phyloP scores from a whole-genome alignment of 1,284 basidiomycete genomes.

The Trametes hirsuta region DNA sequence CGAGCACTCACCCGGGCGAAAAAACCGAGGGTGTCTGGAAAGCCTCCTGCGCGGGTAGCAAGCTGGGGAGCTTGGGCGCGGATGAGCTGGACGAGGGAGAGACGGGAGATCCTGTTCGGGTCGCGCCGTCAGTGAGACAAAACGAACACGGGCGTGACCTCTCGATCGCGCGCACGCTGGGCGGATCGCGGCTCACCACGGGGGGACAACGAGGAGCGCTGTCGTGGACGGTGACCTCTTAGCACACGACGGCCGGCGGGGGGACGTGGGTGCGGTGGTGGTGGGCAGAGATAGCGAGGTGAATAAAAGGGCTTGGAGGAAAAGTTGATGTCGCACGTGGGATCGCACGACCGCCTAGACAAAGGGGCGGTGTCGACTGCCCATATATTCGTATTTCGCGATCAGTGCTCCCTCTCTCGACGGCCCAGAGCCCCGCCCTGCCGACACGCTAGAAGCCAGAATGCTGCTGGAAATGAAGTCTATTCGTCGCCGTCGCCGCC shows the following conservation, averaged over 20 bases:
- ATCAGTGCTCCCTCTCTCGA: background rate
- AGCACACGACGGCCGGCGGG: constrained; percentile 16
- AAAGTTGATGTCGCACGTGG: constrained; percentile 23
- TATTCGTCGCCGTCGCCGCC: background rate
- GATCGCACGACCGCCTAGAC: constrained; percentile 3
- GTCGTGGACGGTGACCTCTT: constrained; percentile 22
- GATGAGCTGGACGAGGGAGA: constrained; percentile 1
- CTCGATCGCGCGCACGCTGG: background rate
- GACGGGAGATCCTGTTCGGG: constrained; percentile 18
- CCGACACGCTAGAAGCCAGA: constrained; percentile 12
- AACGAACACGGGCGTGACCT: background rate
- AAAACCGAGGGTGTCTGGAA: constrained; percentile 9
- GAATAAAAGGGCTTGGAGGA: constrained; percentile 11
- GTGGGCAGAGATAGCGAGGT: constrained; percentile 12
- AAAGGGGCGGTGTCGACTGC: constrained; percentile 4
- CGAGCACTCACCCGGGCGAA: constrained; percentile 8
- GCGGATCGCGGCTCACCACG: constrained; percentile 7
- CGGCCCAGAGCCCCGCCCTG: constrained; percentile 1
- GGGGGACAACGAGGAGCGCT: constrained; percentile 11
- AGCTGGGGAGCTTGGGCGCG: constrained; percentile 2
- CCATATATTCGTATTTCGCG: constrained; percentile 7
- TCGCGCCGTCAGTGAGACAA: constrained; percentile 1
- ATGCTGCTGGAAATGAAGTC: constrained; percentile 5
- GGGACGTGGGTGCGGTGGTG: constrained; percentile 13
- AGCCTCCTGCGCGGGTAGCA: constrained; percentile 9